These are phyloP conservation scores for Euphorbia pulcherrima DNA, from an alignment of 345 rosid genomes.

Conservation along the genomic window DNA sequence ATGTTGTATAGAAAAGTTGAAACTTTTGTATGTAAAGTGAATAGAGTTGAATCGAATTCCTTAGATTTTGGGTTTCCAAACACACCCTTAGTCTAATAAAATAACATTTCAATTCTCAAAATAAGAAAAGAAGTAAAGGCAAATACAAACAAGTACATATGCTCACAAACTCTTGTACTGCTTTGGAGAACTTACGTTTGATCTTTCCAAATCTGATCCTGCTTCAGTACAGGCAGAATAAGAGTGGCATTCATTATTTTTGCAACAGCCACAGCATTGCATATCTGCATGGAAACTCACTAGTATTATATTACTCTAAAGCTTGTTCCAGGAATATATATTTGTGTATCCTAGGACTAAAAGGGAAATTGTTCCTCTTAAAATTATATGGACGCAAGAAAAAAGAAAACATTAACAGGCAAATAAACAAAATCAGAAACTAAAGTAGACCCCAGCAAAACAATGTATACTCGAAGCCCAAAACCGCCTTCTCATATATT, in stretches of 20 bases:
- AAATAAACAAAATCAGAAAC: neutral
- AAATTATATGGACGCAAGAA: neutral
- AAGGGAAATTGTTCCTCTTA: neutral
- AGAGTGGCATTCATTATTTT: slow-evolving; percentile 98
- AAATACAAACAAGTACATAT: neutral
- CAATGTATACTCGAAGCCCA: neutral
- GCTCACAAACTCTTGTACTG: neutral
- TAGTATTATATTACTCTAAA: neutral
- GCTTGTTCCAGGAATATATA: slow-evolving; percentile 5
- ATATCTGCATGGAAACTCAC: slow-evolving; percentile 54
- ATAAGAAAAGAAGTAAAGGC: neutral
- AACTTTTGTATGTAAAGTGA: no score
- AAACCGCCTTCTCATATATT: neutral
- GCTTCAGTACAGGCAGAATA: slow-evolving; percentile 95
- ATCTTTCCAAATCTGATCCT: slow-evolving; percentile 99
- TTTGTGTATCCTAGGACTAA: neutral
- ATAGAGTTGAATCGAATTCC: no score
- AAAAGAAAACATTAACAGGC: neutral
- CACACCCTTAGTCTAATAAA: no score
- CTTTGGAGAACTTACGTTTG: slow-evolving; percentile 59
- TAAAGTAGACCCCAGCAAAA: neutral
- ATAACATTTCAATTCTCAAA: neutral
- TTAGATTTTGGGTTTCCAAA: no score
- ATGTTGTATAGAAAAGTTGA: no score
- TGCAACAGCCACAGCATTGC: slow-evolving; percentile 99